Evolutionary conservation across 164 flowering plant species (phyloP), one percentile per base, ranked within the genome.

Genomic region (Tetracentron sinense): DNA sequence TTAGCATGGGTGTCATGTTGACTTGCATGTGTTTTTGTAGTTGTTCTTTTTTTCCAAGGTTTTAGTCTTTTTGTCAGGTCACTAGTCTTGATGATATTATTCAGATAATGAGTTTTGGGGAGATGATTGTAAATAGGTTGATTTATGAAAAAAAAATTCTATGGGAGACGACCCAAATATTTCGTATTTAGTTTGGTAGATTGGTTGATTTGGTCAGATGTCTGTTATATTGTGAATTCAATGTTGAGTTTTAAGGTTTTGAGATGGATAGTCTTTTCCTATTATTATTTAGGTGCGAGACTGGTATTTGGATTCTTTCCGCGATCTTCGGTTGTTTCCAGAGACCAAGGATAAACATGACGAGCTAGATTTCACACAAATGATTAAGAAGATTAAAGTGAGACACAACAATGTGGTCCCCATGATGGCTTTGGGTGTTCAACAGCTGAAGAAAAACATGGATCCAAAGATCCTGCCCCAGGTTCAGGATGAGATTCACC

Each of bases 261-360:
- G 17, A n/a, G 33, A 27, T 50, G 12, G 31, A 29, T 7, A 22
- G 21, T 50, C 15, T 21, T 50, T 50, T 23, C 54, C 6, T 5
- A 3, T 48, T 48, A n/a, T 19, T 48, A 16, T 22, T 48, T 48
- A 50, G 54, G 54, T 50, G 90, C 83, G 57, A 89, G 83, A 95
- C 64, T 95, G 99, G 97, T 95, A 92, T 65, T 69, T 95, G 83
- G 98, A 90, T 66, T 95, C 99, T 21, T 92, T 88, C 66, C 89
- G 94, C 51, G 97, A 95, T 62, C 69, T 95, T 53, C 77, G 94
- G 67, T 42, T 81, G 23, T 86, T 89, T 70, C 85, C 89, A 2
- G 89, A 86, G 21, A 82, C 92, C 64, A 95, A 81, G 68, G 82
- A 85, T 65, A 54, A 74, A 7, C 76, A 55, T 26, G 97, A 92